Base-by-base conservation (phyloP, 1,284 basidiomycete genomes). In the Dichomitus squalens region DNA sequence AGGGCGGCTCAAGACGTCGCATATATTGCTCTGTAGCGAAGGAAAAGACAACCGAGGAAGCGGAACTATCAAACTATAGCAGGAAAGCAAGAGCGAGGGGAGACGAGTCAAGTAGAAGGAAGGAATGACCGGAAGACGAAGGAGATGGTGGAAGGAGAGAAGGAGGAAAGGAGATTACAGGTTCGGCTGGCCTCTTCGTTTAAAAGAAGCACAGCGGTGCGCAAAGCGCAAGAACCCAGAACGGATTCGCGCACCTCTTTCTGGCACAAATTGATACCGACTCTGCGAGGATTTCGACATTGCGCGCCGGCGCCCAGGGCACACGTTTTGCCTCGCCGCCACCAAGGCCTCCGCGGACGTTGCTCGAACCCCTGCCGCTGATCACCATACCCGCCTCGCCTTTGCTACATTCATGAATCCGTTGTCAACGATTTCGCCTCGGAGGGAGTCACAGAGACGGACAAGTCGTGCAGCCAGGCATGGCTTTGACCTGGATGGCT, bases 1-100 rank as follows among this genome's bases (percentile, higher is more conserved):
- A 53, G n/a, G 55, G 52, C 0, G 55, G 55, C 20, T 60, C 51
- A 35, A 53, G 33, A 23, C 50, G 49, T 16, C 54, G 44, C 59
- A 57, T 55, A 20, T 51, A 55, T 55, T 53, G 52, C 0, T 49
- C 0, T 46, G n/a, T n/a, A 39, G 12, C 9, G 4, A 23, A 2
- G 21, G 33, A 34, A 16, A 31, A 38, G 25, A 14, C 16, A 34
- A 23, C 14, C 18, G 7, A 27, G 18, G 9, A 21, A 23, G 34
- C 27, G 20, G 20, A 20, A 27, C 20, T 47, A 25, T 6, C 18
- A 23, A 44, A n/a, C 18, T 20, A 20, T 16, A 31, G 18, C 0
- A 12, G 18, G 25, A 31, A 1, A n/a, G 23, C 20, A 31, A 27
- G 20, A 38, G 46, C 8, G 40, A 50, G 25, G 11, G 36, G 25